phyloP scores from a whole-genome alignment of 805 yeast species.

The Cyberlindnera misumaiensis region DNA sequence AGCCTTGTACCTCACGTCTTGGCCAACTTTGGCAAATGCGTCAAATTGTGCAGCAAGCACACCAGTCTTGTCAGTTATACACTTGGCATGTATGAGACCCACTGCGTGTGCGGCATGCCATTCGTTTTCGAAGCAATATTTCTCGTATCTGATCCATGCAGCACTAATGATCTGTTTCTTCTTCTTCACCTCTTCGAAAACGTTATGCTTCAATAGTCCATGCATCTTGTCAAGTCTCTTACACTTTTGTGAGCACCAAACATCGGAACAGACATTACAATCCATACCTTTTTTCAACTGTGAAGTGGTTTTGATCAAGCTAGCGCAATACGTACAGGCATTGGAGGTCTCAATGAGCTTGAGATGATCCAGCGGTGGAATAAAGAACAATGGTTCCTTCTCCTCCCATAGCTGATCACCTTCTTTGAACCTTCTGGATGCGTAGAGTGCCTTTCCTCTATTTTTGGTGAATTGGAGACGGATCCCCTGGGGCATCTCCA shows the following conservation, averaged over 20 bases:
- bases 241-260: slow-evolving; percentile 68
- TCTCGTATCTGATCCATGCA: slow-evolving; percentile 50
- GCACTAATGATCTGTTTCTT: slow-evolving; percentile 33
- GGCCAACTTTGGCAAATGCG: slow-evolving; percentile 65
- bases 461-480: slow-evolving; percentile 41
- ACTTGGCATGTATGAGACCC: slow-evolving; percentile 46
- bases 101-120: slow-evolving; percentile 67
- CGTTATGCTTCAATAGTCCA: slow-evolving; percentile 48
- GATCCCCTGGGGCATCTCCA: slow-evolving; percentile 36
- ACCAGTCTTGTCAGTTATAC: slow-evolving; percentile 35
- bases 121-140: slow-evolving; percentile 54
- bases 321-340: slow-evolving; percentile 70
- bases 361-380: slow-evolving; percentile 64
- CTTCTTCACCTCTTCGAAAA: slow-evolving; percentile 29
- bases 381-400: slow-evolving; percentile 43
- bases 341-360: slow-evolving; percentile 51
- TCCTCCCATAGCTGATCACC: slow-evolving; percentile 61
- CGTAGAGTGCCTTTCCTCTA: slow-evolving; percentile 57
- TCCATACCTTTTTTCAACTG: slow-evolving; percentile 42
- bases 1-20: slow-evolving; percentile 54
- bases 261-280: slow-evolving; percentile 55
- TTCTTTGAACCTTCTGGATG: slow-evolving; percentile 37
- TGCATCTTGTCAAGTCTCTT: slow-evolving; percentile 50
- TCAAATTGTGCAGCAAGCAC: slow-evolving; percentile 38
- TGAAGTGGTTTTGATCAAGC: slow-evolving; percentile 22